These are phyloP conservation scores for Candida montana DNA, from an alignment of 805 yeast species.

Conservation along the genomic window DNA sequence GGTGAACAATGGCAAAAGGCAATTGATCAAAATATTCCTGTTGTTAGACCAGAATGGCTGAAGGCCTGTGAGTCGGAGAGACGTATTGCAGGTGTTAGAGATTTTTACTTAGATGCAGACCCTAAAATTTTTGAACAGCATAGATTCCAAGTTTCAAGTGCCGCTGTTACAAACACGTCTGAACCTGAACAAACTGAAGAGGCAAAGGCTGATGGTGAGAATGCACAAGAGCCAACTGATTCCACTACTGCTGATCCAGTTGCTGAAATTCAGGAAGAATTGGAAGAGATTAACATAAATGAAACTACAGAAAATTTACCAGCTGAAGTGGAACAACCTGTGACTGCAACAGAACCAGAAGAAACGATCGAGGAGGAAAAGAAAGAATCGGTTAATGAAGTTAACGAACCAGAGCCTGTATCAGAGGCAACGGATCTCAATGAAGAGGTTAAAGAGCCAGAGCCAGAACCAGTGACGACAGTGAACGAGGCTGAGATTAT, in stretches of 20 bases:
- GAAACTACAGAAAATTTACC: slow-evolving; percentile 9
- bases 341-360: no score
- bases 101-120: slow-evolving; percentile 63
- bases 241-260: not conserved
- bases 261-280: slow-evolving; percentile 13
- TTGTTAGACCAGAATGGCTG: slow-evolving; percentile 95
- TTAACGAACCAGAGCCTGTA: no score
- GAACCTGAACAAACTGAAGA: slow-evolving; percentile 15
- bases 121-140: slow-evolving; percentile 37
- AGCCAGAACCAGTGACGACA: no score
- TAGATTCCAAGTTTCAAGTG: slow-evolving; percentile 29
- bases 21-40: slow-evolving; percentile 79
- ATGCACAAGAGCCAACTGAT: slow-evolving; percentile 1
- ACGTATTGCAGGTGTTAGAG: slow-evolving; percentile 88
- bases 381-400: no score
- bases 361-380: no score
- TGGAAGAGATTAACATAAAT: slow-evolving; percentile 8
- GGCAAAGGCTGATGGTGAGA: not conserved
- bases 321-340: slow-evolving; percentile 3
- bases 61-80: slow-evolving; percentile 89
- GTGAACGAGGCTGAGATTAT: no score
- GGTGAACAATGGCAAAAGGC: slow-evolving; percentile 82
- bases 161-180: slow-evolving; percentile 16
- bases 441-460: no score
- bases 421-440: no score